phyloP scores from a whole-genome alignment of 2,329 filamentous ascomycete genomes.

The Claviceps pazoutovae region DNA sequence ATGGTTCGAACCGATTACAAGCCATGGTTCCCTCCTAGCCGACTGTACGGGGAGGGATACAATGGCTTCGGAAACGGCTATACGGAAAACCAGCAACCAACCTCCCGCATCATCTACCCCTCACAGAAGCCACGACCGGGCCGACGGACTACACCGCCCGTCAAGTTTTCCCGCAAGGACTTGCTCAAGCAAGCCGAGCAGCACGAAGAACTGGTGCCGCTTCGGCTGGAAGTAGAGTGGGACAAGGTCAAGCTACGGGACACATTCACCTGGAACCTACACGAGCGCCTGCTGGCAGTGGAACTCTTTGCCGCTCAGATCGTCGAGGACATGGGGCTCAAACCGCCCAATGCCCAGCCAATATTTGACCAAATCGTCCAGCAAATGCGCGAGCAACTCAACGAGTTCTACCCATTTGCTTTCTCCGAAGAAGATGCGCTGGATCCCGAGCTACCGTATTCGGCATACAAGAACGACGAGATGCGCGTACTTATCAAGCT shows the following conservation, averaged over 20 bases:
- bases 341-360: conserved; percentile 53
- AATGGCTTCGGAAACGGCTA: conserved; percentile 77
- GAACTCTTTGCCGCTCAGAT: conserved; percentile 80
- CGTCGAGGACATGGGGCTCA: conserved; percentile 77
- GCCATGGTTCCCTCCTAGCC: conserved; percentile 39
- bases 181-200: conserved; percentile 77
- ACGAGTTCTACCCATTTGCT: conserved; percentile 86
- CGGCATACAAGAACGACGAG: conserved; percentile 95
- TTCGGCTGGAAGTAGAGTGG: conserved; percentile 85
- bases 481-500: conserved; percentile 94
- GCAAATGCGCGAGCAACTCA: conserved; percentile 78
- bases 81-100: conserved; percentile 54
- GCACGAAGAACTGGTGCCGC: conserved; percentile 78
- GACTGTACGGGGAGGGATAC: conserved; percentile 62
- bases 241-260: conserved; percentile 92
- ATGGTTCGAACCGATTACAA: conserved; percentile 41
- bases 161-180: conserved; percentile 68
- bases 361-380: conserved; percentile 45
- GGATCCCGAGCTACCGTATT: conserved; percentile 80
- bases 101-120: conserved; percentile 64
- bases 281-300: conserved; percentile 69
- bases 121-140: conserved; percentile 61
- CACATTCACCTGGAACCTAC: conserved; percentile 96
- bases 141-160: conserved; percentile 55
- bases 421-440: conserved; percentile 81